Evolutionary conservation across 192 early-diverging fungal species (phyloP), one percentile per base, ranked within the genome.

Genomic region (Lobosporangium transversale): DNA sequence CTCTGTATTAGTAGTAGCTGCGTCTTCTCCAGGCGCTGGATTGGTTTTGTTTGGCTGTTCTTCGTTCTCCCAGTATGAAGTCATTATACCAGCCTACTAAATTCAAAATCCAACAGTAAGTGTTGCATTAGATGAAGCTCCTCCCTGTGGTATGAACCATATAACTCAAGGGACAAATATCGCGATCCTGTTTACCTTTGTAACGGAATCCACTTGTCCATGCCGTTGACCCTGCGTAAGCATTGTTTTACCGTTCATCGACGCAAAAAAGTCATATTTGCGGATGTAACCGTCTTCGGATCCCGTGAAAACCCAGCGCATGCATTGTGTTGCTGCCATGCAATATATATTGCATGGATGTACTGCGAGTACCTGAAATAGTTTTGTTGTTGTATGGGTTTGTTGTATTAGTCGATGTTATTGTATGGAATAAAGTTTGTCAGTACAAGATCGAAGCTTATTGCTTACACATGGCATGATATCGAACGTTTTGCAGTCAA

Each of bases 251-350:
- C 96, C 96, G 68, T 90, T 91, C 64, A 96, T 85, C 0, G 98
- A 90, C 17, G 89, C 88, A 59, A 89, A 87, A 66, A 97, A 95
- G 66, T 99, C 96, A 82, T 90, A 99, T 68, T 95, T 96, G 29
- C 95, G 85, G 49, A 99, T 89, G 78, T 93, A 96, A 56, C 97
- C 98, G 82, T 99, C 98, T 49, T 96, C 95, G 12, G 89, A 90
- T 24, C 92, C 94, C 24, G 89, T 94, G 26, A 93, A 88, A n/a
- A 93, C 68, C 92, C 92, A 94, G 29, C 90, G 87, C 84, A 89
- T 90, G 63, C 91, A 87, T 32, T 80, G 78, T 1, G 92, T 92
- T 1, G 89, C 87, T 0, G 88, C 83, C 47, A 91, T 66, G 12
- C 87, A 81, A 68, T 92, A 84, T n/a, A 95, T 87, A 32, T 90